A percentile compares a stretch with the other conserved stretches of the same genome.
phyloP scores from a whole-genome alignment of 345 rosid genomes.

The Arabis alpina region DNA sequence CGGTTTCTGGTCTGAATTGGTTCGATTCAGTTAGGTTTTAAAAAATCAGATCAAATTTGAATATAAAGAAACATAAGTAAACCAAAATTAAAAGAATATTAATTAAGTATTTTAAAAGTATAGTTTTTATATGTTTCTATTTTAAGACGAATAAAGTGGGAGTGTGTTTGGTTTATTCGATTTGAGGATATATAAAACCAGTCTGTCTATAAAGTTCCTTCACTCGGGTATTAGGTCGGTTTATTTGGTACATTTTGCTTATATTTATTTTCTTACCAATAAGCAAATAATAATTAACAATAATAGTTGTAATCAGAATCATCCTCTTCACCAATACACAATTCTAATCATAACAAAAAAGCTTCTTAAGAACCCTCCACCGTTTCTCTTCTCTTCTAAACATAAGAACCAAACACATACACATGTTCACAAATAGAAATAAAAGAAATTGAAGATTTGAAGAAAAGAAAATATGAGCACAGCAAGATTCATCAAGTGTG shows the following conservation, averaged over 20 bases:
- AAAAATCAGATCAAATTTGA: background rate
- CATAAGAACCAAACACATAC: constrained; percentile 27
- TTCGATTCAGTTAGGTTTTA: background rate
- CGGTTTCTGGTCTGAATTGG: constrained; percentile 6
- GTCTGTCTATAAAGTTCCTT: background rate
- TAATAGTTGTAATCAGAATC: constrained; percentile 30
- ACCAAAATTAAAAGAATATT: background rate
- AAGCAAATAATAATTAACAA: constrained; percentile 21
- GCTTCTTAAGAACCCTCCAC: constrained; percentile 37
- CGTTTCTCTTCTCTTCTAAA: constrained; percentile 26
- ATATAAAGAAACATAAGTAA: background rate
- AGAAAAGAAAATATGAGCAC: constrained; percentile 55
- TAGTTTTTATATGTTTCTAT: background rate
- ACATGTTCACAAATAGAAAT: background rate
- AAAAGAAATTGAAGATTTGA: background rate
- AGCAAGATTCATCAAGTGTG: constrained; percentile 79
- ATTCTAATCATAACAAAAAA: constrained; percentile 41
- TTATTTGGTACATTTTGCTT: constrained; percentile 13
- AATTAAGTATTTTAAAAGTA: background rate
- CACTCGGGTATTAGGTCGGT: constrained; percentile 1
- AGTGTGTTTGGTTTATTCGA: background rate
- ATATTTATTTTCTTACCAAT: constrained; percentile 15
- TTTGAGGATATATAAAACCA: constrained; percentile 14
- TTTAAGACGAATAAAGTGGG: background rate
- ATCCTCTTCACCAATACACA: constrained; percentile 42